These are phyloP conservation scores for Pseudogymnoascus sp. DNA, from an alignment of 2,329 filamentous ascomycete genomes.

Conservation along the genomic window DNA sequence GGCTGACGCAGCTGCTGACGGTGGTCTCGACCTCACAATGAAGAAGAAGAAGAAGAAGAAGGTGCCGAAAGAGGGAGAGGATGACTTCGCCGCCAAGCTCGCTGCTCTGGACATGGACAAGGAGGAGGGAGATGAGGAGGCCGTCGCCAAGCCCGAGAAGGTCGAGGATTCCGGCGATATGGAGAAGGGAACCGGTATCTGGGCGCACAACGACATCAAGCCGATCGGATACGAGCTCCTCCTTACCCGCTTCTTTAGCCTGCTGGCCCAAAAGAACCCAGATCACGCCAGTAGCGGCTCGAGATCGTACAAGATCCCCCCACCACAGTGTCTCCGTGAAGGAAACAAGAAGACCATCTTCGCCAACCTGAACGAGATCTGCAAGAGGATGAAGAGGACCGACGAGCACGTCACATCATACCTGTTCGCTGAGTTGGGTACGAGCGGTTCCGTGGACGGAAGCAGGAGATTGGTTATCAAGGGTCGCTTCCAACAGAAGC, in stretches of 20 bases:
- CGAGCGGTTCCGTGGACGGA: constrained; percentile 89
- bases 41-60: constrained; percentile 13
- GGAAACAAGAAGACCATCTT: constrained; percentile 99
- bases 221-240: constrained; percentile 78
- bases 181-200: constrained; percentile 11
- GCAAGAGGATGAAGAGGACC: constrained; percentile 98
- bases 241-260: constrained; percentile 86
- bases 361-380: constrained; percentile 97
- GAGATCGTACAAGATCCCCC: constrained; percentile 98
- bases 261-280: constrained; percentile 92
- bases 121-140: constrained; percentile 33
- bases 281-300: constrained; percentile 82
- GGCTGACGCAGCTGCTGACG: constrained; percentile 37
- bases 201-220: constrained; percentile 19
- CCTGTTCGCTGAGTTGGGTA: constrained; percentile 96
- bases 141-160: constrained; percentile 41
- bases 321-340: constrained; percentile 97
- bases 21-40: constrained; percentile 36
- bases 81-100: constrained; percentile 28
- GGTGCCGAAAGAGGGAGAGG: constrained; percentile 8
- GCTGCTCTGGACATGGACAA: constrained; percentile 23
- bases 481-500: constrained; percentile 99
- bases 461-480: constrained; percentile 93
- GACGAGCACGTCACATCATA: constrained; percentile 97
- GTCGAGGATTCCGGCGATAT: constrained; percentile 9